A percentile compares a stretch with the other conserved stretches of the same genome.
Evolutionary conservation across 73 alveolate genomes (phyloP).

Genomic region (Tetrahymena malaccensis): DNA sequence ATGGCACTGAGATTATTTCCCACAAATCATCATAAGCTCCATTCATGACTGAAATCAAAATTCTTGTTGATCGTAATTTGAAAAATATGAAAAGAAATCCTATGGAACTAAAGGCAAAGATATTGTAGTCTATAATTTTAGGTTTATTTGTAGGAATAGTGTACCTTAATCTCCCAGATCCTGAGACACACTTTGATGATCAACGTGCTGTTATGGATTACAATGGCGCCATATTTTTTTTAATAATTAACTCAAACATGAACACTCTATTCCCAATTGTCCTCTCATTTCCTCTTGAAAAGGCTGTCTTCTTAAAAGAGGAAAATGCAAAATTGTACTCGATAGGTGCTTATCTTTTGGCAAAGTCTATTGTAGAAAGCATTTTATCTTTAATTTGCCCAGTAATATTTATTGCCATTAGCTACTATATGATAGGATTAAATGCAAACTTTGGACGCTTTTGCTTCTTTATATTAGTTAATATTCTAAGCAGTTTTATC

Average conservation of each 20-base stretch:
- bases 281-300: constrained; percentile 8
- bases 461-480: constrained; percentile 47
- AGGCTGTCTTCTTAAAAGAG: constrained; percentile 32
- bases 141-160: constrained; percentile 26
- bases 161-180: constrained; percentile 14
- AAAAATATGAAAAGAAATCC: background rate
- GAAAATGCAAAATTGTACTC: constrained; percentile 27
- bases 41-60: background rate
- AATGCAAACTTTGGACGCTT: background rate
- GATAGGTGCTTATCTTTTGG: constrained; percentile 13
- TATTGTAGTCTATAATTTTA: background rate
- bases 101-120: background rate
- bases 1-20: background rate
- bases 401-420: background rate
- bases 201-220: constrained; percentile 37
- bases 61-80: background rate
- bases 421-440: constrained; percentile 25
- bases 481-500: constrained; percentile 36
- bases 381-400: constrained; percentile 11
- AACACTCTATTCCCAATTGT: constrained; percentile 26
- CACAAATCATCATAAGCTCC: background rate
- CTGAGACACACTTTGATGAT: constrained; percentile 25
- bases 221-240: constrained; percentile 16
- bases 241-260: background rate
- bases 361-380: constrained; percentile 20